phyloP scores from a whole-genome alignment of 441 rosid genomes.

The Gossypium lobatum region DNA sequence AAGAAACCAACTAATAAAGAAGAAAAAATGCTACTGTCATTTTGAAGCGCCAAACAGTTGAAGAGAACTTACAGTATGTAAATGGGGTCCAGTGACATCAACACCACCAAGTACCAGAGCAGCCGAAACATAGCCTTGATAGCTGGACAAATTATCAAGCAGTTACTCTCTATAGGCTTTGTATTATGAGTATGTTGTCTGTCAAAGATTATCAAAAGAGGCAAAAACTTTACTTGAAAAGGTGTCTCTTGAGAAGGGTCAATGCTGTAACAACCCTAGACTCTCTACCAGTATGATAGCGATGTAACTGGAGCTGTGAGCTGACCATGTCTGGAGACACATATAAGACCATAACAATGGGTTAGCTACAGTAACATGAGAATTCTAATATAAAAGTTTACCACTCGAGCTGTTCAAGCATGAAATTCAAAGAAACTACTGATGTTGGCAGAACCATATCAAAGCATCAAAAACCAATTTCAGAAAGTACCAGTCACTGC shows the following conservation, averaged over 20 bases:
- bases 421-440: background rate
- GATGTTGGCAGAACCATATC: background rate
- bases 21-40: background rate
- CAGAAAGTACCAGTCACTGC: slow-evolving; percentile 77
- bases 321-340: slow-evolving; percentile 78
- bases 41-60: background rate
- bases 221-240: slow-evolving; percentile 56
- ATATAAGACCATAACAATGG: slow-evolving; percentile 9
- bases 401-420: background rate
- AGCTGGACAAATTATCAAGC: slow-evolving; percentile 38
- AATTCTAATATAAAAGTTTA: background rate
- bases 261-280: slow-evolving; percentile 89
- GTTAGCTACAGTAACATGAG: slow-evolving; percentile 10
- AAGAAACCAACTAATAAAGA: background rate
- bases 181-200: background rate
- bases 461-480: slow-evolving; percentile 8
- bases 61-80: slow-evolving; percentile 63
- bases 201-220: background rate
- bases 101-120: slow-evolving; percentile 98
- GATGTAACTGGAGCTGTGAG: slow-evolving; percentile 88
- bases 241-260: slow-evolving; percentile 88
- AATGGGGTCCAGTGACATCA: slow-evolving; percentile 90
- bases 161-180: slow-evolving; percentile 19
- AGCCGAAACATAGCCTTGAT: slow-evolving; percentile 86
- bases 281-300: slow-evolving; percentile 85